Evolutionary conservation across 108 stramenopile genomes (phyloP).

Genomic region (Asterionellopsis glacialis): DNA sequence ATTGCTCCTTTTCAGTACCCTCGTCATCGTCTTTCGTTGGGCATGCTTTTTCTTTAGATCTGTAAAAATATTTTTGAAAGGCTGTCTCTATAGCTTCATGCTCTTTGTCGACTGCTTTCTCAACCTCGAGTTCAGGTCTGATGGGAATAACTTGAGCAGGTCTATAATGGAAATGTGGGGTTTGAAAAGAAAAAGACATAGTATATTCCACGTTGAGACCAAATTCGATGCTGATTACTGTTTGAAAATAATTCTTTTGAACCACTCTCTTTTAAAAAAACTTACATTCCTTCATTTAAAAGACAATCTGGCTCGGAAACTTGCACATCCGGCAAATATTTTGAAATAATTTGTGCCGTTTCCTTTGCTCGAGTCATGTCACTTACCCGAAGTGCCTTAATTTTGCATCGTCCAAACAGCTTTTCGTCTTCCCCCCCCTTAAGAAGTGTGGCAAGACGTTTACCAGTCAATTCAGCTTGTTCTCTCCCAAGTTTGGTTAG

Average conservation of each 20-base stretch:
- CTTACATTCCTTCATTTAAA: conserved; percentile 78
- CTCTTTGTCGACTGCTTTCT: conserved; percentile 55
- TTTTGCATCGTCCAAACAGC: conserved; percentile 59
- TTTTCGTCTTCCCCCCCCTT: conserved; percentile 48
- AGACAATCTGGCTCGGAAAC: conserved; percentile 65
- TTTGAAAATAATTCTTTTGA: conserved; percentile 49
- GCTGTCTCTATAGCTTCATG: conserved; percentile 84
- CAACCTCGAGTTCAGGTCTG: neutral
- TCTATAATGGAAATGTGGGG: no score
- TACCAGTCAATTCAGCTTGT: conserved; percentile 81
- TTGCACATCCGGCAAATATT: conserved; percentile 43
- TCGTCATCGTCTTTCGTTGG: conserved; percentile 13
- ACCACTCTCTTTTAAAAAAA: neutral
- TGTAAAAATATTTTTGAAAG: conserved; percentile 83
- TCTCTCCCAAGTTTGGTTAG: conserved; percentile 83
- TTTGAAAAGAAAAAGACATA: conserved; percentile 20
- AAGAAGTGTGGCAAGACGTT: conserved; percentile 54
- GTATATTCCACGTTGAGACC: conserved; percentile 26
- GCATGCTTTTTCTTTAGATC: conserved; percentile 43
- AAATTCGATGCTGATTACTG: conserved; percentile 50
- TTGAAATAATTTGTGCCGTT: conserved; percentile 78
- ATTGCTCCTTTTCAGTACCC: conserved; percentile 15
- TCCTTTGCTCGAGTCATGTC: conserved; percentile 84
- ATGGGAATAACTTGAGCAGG: neutral
- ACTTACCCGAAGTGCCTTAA: conserved; percentile 70